A percentile compares a stretch with the other conserved stretches of the same genome.
These are phyloP conservation scores for Curvularia hawaiiensis DNA, from an alignment of 2,329 filamentous ascomycete species.

Conservation along the genomic window DNA sequence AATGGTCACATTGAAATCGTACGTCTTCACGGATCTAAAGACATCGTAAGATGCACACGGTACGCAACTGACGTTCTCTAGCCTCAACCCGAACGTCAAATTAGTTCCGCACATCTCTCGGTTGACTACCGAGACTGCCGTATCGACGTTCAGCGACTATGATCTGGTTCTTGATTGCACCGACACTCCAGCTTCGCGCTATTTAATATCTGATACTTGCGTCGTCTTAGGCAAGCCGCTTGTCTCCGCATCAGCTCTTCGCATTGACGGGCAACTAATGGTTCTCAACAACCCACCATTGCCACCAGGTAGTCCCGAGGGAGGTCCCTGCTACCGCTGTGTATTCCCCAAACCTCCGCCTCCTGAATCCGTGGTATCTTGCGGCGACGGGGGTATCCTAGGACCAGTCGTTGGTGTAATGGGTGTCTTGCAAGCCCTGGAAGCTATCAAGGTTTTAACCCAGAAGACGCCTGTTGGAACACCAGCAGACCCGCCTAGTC, in stretches of 20 bases:
- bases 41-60: background rate
- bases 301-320: slow-evolving; percentile 60
- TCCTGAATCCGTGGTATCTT: slow-evolving; percentile 79
- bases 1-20: slow-evolving; percentile 51
- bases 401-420: slow-evolving; percentile 92
- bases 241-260: slow-evolving; percentile 86
- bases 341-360: slow-evolving; percentile 89
- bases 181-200: slow-evolving; percentile 88
- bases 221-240: slow-evolving; percentile 79
- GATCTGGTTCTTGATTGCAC: slow-evolving; percentile 93
- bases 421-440: slow-evolving; percentile 89
- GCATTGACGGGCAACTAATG: slow-evolving; percentile 88
- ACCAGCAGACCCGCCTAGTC: slow-evolving; percentile 41
- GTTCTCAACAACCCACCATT: slow-evolving; percentile 81
- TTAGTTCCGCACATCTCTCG: slow-evolving; percentile 68
- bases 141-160: slow-evolving; percentile 69
- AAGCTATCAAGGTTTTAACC: slow-evolving; percentile 83
- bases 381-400: slow-evolving; percentile 90
- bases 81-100: slow-evolving; percentile 72
- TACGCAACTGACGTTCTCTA: slow-evolving; percentile 41
- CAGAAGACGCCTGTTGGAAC: slow-evolving; percentile 29
- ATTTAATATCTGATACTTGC: slow-evolving; percentile 89
- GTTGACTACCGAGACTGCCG: slow-evolving; percentile 71
- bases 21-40: slow-evolving; percentile 29
- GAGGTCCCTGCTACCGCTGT: slow-evolving; percentile 91